Percentiles rank a stretch among this genome's conserved stretches.
phyloP scores from a whole-genome alignment of 495 filamentous ascomycete genomes.

The Sphaerosporella brunnea region DNA sequence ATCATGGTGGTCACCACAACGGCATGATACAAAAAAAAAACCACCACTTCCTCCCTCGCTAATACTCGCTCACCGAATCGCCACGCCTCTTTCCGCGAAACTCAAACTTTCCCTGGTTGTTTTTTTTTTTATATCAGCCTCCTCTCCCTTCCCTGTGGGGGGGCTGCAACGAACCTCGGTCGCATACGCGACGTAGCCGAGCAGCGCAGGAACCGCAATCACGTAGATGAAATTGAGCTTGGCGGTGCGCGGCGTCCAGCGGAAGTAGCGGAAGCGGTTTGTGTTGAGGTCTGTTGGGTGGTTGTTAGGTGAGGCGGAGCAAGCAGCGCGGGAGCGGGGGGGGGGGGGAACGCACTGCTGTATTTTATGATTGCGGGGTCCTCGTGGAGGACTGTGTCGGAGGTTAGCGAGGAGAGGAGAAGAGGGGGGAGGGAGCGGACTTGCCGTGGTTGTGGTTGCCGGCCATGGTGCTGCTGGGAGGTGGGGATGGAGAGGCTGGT shows the following conservation, averaged over 20 bases:
- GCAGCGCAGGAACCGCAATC: slow-evolving; percentile 44
- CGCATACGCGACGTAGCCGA: slow-evolving; percentile 53
- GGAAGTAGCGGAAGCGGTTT: slow-evolving; percentile 89
- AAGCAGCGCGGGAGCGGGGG: no score
- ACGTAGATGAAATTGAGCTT: slow-evolving; percentile 59
- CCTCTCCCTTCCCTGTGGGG: no score
- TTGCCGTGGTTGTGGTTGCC: slow-evolving; percentile 16
- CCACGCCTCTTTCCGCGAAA: slow-evolving; percentile 73
- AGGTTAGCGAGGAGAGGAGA: neutral
- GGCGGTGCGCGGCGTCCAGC: slow-evolving; percentile 71
- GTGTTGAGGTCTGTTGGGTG: slow-evolving; percentile 48
- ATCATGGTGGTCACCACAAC: no score
- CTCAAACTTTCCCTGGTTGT: slow-evolving; percentile 84
- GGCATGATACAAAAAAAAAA: no score
- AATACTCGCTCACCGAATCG: slow-evolving; percentile 63
- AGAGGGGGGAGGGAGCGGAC: neutral
- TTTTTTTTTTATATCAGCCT: no score
- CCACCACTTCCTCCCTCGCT: slow-evolving; percentile 9
- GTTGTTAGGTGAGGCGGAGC: neutral
- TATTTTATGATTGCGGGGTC: slow-evolving; percentile 68
- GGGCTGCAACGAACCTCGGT: slow-evolving; percentile 63
- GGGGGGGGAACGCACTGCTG: slow-evolving; percentile 39
- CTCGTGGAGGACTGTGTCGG: slow-evolving; percentile 38
- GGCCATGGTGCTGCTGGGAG: slow-evolving; percentile 14
- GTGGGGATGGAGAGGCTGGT: no score